phyloP scores from a whole-genome alignment of 2,329 filamentous ascomycete genomes.

The Neonectria coccinea region DNA sequence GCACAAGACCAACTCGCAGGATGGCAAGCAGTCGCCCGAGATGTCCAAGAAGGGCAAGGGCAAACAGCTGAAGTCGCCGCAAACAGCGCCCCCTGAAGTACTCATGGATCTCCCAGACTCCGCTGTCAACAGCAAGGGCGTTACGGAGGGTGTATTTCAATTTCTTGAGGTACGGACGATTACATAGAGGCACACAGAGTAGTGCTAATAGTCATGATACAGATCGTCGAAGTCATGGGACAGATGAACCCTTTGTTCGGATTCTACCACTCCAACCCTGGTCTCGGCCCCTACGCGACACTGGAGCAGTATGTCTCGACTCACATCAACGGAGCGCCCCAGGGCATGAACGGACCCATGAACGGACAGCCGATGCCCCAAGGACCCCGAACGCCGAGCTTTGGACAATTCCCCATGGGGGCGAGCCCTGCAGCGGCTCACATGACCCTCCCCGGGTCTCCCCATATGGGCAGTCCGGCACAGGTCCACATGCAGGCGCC shows the following conservation, averaged over 20 bases:
- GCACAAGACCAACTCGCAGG: constrained; percentile 68
- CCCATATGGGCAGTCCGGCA: constrained; percentile 70
- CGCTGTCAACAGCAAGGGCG: constrained; percentile 68
- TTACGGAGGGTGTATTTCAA: constrained; percentile 71
- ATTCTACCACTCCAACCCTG: constrained; percentile 67
- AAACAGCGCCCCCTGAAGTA: constrained; percentile 67
- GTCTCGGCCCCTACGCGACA: constrained; percentile 67
- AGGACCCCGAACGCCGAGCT: constrained; percentile 65
- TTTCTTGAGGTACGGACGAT: constrained; percentile 69
- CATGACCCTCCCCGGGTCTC: constrained; percentile 71
- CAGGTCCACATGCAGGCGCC: constrained; percentile 73
- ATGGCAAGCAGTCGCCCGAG: constrained; percentile 71
- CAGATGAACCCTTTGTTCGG: constrained; percentile 74
- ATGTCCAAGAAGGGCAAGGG: constrained; percentile 75
- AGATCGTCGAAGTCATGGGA: constrained; percentile 75
- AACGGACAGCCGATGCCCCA: constrained; percentile 64
- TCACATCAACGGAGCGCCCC: constrained; percentile 56
- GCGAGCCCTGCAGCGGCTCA: constrained; percentile 71
- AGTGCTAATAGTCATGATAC: constrained; percentile 40
- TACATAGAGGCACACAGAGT: constrained; percentile 34
- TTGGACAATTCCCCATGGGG: constrained; percentile 69
- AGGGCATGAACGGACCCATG: constrained; percentile 60
- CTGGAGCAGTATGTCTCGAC: constrained; percentile 70
- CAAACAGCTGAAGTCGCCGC: constrained; percentile 70
- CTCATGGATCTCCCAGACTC: constrained; percentile 69